phyloP scores from a whole-genome alignment of 257 asterid genomes.

The Solanum virginianum region DNA sequence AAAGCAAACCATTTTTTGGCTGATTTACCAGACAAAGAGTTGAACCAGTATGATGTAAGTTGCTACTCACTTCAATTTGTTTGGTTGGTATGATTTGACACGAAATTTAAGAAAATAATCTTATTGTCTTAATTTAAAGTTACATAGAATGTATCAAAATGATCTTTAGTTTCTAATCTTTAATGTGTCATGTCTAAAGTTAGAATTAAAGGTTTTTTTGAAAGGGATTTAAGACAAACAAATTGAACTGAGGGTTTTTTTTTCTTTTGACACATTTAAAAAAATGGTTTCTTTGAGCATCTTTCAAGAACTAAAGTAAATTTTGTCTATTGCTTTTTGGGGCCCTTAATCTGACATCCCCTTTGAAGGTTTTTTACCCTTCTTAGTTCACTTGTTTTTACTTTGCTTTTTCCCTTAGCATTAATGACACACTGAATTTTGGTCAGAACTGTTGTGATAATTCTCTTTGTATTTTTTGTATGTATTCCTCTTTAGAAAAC shows the following conservation, averaged over 20 bases:
- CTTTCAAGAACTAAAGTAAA: constrained; percentile 1
- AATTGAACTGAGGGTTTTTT: background rate
- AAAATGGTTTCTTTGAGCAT: background rate
- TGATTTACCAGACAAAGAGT: constrained; percentile 87
- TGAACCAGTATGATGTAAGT: constrained; percentile 95
- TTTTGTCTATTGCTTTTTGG: constrained; percentile 21
- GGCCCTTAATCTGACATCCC: constrained; percentile 36
- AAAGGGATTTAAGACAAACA: background rate
- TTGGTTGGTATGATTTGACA: too few relatives aligned
- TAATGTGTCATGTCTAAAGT: too few relatives aligned
- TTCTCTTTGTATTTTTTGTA: constrained; percentile 2
- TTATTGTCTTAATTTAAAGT: background rate
- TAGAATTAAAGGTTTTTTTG: background rate
- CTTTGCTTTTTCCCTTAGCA: constrained; percentile 20
- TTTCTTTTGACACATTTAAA: background rate
- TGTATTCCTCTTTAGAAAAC: background rate
- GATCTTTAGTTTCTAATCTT: background rate
- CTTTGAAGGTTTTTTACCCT: constrained; percentile 16
- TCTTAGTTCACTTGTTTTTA: constrained; percentile 11
- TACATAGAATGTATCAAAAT: background rate
- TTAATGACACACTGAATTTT: constrained; percentile 26
- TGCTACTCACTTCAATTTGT: background rate
- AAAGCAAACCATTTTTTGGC: constrained; percentile 98
- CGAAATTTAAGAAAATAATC: too few relatives aligned
- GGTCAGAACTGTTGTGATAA: constrained; percentile 18